These are phyloP conservation scores for Nyssa sinensis DNA, from an alignment of 148 eudicot genomes.

Conservation along the genomic window DNA sequence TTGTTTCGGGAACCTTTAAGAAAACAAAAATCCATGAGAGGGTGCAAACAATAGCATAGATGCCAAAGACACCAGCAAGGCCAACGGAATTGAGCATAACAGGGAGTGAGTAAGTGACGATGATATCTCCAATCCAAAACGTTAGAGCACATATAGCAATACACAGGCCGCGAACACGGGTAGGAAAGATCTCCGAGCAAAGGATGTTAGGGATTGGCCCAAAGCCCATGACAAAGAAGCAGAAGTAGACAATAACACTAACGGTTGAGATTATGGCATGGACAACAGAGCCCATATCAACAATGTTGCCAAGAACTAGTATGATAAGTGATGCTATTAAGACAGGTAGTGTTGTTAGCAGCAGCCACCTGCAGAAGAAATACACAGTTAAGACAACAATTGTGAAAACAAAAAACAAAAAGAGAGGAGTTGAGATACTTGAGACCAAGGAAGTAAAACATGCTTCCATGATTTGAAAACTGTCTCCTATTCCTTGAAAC, in stretches of 20 bases:
- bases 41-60: conserved; percentile 64
- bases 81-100: conserved; percentile 68
- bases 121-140: conserved; percentile 75
- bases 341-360: conserved; percentile 66
- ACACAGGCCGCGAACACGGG: conserved; percentile 82
- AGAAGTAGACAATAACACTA: conserved; percentile 72
- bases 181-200: conserved; percentile 85
- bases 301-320: conserved; percentile 53
- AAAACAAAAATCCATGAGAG: conserved; percentile 70
- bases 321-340: conserved; percentile 48
- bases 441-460: neutral
- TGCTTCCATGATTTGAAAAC: neutral
- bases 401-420: neutral
- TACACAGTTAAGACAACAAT: neutral
- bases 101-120: conserved; percentile 77
- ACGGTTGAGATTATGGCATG: conserved; percentile 69
- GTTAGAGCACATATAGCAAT: conserved; percentile 87
- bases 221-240: conserved; percentile 82
- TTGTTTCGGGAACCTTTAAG: conserved; percentile 79
- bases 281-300: conserved; percentile 34
- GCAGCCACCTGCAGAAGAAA: conserved; percentile 51
- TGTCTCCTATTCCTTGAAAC: neutral
- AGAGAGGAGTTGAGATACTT: neutral
- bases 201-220: conserved; percentile 86
- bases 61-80: conserved; percentile 76